Percentiles rank a stretch among this genome's conserved stretches.
Conservation (phyloP, 202 grass and related monocot genomes). For the Sporobolus alterniflorus region DNA sequence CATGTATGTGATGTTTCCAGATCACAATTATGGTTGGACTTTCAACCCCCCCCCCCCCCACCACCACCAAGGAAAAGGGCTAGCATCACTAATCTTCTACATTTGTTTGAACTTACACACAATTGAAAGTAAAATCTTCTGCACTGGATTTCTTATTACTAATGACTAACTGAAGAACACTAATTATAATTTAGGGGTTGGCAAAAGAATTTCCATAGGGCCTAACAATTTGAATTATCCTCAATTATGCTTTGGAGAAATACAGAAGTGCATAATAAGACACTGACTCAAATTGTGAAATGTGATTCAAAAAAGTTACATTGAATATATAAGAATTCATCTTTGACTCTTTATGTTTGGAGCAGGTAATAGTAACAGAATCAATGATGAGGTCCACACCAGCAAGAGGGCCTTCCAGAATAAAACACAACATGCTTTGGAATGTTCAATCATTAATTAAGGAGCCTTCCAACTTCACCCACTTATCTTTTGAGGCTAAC, state of each 20-base stretch:
- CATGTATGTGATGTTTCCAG: not conserved
- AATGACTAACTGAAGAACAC: not conserved
- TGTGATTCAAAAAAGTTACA: not conserved
- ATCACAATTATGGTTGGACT: not conserved
- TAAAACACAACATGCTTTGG: constrained; percentile 78
- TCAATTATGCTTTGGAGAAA: constrained; percentile 10
- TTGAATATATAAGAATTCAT: constrained; percentile 41
- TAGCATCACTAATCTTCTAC: not conserved
- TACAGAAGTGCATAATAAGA: not conserved
- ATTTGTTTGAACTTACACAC: not conserved
- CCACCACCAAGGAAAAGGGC: not conserved
- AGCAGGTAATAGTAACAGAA: constrained; percentile 74
- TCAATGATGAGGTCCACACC: constrained; percentile 84
- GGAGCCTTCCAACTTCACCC: constrained; percentile 88
- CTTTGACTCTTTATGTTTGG: constrained; percentile 50
- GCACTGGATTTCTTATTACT: constrained; percentile 4
- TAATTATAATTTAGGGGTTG: not conserved
- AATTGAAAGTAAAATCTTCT: not conserved
- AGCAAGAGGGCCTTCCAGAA: constrained; percentile 83
- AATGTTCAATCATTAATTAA: constrained; percentile 72
- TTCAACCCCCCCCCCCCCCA: not conserved
- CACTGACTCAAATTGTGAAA: not conserved
- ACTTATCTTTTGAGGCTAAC: constrained; percentile 65
- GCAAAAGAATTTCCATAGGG: not conserved
- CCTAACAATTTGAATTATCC: constrained; percentile 19